phyloP scores from a whole-genome alignment of 345 rosid species.

The Hibiscus syriacus region DNA sequence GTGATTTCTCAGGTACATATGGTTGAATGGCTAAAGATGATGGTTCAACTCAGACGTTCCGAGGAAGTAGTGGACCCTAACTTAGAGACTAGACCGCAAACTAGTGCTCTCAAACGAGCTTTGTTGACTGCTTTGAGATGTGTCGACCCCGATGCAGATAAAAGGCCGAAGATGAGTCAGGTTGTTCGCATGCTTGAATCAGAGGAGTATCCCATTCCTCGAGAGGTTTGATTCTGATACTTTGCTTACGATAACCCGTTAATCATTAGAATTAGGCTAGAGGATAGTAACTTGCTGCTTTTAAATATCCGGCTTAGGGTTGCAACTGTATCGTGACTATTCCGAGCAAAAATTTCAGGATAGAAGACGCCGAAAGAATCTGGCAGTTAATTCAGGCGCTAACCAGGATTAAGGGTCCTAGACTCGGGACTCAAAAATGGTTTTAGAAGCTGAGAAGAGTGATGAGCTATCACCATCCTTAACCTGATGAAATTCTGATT shows the following conservation, averaged over 20 bases:
- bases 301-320: background rate
- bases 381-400: constrained; percentile 22
- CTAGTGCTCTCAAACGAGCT: constrained; percentile 79
- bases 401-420: constrained; percentile 25
- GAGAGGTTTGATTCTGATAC: constrained; percentile 52
- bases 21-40: constrained; percentile 94
- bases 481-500: too few relatives aligned
- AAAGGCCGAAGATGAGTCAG: constrained; percentile 95
- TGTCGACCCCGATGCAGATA: constrained; percentile 86
- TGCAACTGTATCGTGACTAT: background rate
- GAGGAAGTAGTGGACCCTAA: constrained; percentile 82
- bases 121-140: constrained; percentile 90
- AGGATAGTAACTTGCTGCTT: background rate
- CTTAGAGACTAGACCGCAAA: constrained; percentile 64
- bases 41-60: constrained; percentile 73
- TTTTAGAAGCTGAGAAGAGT: too few relatives aligned
- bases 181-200: constrained; percentile 92
- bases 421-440: too few relatives aligned
- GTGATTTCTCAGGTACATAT: constrained; percentile 56
- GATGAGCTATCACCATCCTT: too few relatives aligned
- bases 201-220: constrained; percentile 75
- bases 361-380: constrained; percentile 60
- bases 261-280: background rate
- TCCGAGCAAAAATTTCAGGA: constrained; percentile 38
- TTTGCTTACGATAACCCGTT: background rate